Evolutionary conservation across 2,329 filamentous ascomycete genomes (phyloP).

Genomic region (Cephalotrichum gorgonifer): DNA sequence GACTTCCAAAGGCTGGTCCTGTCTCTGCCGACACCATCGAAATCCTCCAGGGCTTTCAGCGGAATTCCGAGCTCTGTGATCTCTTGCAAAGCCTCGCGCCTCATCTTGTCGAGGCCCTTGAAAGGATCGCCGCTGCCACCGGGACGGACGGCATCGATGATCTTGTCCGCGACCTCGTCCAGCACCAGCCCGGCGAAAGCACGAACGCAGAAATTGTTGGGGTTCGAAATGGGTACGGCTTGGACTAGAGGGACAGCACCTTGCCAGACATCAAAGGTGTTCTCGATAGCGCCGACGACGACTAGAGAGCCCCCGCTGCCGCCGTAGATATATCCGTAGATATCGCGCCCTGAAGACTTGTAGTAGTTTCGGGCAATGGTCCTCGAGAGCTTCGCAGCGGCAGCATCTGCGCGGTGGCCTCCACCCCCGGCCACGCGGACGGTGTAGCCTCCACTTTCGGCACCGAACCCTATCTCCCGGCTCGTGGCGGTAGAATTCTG

Average conservation of each 20-base stretch:
- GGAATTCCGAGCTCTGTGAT: slow-evolving; percentile 6
- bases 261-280: slow-evolving; percentile 12
- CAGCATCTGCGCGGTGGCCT: slow-evolving; percentile 13
- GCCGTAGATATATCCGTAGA: slow-evolving; percentile 13
- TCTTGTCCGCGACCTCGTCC: neutral
- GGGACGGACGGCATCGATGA: slow-evolving; percentile 7
- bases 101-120: neutral
- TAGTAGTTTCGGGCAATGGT: slow-evolving; percentile 10
- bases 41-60: slow-evolving; percentile 8
- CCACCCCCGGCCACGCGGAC: slow-evolving; percentile 8
- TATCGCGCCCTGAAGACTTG: neutral
- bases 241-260: slow-evolving; percentile 12
- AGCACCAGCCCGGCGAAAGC: slow-evolving; percentile 6
- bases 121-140: slow-evolving; percentile 7
- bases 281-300: slow-evolving; percentile 11
- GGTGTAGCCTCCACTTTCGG: slow-evolving; percentile 11
- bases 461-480: slow-evolving; percentile 8
- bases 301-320: slow-evolving; percentile 13
- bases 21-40: neutral
- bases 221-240: slow-evolving; percentile 10
- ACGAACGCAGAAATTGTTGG: slow-evolving; percentile 9
- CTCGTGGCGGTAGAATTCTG: slow-evolving; percentile 9
- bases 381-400: slow-evolving; percentile 11
- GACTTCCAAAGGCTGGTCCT: neutral
- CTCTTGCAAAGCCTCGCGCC: slow-evolving; percentile 5